Evolutionary conservation across 441 rosid genomes (phyloP).

Genomic region (Populus hybrid): DNA sequence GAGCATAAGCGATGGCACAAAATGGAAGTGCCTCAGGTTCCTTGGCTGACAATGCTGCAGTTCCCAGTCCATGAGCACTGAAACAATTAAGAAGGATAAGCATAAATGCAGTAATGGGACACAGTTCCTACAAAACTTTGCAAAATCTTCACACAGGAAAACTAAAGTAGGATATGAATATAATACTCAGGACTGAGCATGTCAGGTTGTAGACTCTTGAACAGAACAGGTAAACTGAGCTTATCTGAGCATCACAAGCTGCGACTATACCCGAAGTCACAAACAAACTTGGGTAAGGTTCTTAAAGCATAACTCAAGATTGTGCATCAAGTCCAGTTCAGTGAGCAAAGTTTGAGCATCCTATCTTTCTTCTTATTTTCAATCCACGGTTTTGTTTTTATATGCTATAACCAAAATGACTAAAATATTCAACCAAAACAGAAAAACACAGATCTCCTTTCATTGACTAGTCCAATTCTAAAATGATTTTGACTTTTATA

Average conservation of each 20-base stretch:
- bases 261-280: background rate
- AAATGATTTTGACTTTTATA: background rate
- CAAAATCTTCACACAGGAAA: background rate
- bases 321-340: background rate
- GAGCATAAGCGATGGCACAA: constrained; percentile 95
- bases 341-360: background rate
- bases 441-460: background rate
- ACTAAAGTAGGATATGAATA: background rate
- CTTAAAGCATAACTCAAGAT: background rate
- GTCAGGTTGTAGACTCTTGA: background rate
- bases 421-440: background rate
- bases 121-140: background rate
- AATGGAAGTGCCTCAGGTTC: constrained; percentile 98
- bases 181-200: background rate
- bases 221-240: background rate
- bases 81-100: background rate
- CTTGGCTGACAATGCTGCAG: constrained; percentile 93
- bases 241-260: background rate
- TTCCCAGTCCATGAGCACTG: constrained; percentile 98
- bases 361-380: background rate
- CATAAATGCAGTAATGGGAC: background rate
- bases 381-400: background rate
- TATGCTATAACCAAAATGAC: background rate
- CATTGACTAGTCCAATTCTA: background rate
- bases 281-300: background rate